Base-by-base conservation (phyloP, 148 eudicot species). In the Chenopodium album region DNA sequence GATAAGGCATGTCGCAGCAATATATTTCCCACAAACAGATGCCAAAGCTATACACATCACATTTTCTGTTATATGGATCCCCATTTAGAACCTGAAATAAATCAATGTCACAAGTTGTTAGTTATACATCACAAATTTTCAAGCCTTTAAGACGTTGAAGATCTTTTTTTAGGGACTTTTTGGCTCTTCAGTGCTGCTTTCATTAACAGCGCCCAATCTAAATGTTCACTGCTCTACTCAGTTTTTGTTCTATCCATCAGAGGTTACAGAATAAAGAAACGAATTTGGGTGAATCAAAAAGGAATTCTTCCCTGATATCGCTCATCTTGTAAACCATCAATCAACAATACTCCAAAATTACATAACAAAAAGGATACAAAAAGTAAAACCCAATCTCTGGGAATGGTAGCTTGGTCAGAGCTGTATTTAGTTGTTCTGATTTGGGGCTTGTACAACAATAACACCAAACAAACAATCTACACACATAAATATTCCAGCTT, bases 1-100 rank as follows among this genome's bases (percentile, higher is more conserved):
- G 99, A 86, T 95, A 95, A n/a, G 99, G 99, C 99, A 95, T 95
- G 86, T 92, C 99, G 7, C 99, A 95, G 85, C 99, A 95, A 79
- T 93, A 95, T 79, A 94, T 88, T 80, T 93, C 99, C 98, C 99
- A 95, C 71, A 95, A 84, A 80, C 99, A 96, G 79, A 96, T 96
- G 82, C 94, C 99, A 82, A 94, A 96, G 73, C 99, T 96, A 87
- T 96, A 96, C 71, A 96, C 98, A 52, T 96, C 99, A 60, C 99
- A 96, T 81, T 94, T 96, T 79, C 99, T 86, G 75, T 95, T 95
- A 81, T 95, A 95, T 19, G 99, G 97, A 73, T 88, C 93, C 59
- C 99, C 98, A 79, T 96, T 94, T 19, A 96, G 88, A 82, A 96
- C 99, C 98, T 95, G 91, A 77, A 86, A 79, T 78, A 60, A 70